Base-by-base conservation (phyloP, 306 rosid species). In the Macrotyloma uniflorum region DNA sequence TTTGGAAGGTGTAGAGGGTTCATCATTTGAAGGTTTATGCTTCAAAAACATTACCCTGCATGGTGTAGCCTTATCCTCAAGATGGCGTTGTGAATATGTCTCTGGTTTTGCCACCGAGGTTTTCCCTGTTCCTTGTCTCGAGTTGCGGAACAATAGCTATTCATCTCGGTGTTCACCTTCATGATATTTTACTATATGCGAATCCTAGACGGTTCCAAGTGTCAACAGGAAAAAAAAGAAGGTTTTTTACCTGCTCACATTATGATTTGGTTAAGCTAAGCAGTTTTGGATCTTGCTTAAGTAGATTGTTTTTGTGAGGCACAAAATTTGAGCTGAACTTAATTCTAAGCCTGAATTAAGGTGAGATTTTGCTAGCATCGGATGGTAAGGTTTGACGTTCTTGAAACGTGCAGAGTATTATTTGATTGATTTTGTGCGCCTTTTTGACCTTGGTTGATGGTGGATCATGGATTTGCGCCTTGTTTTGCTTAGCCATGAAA, bases 11-110 rank as follows among this genome's bases (percentile, higher is more conserved):
- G 75, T 95, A 33, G 78, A 89, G 61, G 94, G 87, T 24, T 83
- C 93, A 7, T 75, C 82, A 40, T 95, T 80, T 72, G 93, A 89
- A 86, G 95, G 86, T 14, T 82, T 95, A 53, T 91, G 98, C 86
- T 85, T 95, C 55, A 88, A 69, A 67, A 95, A 95, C 50, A 83
- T 95, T 46, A 88, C 93, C 2, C 72, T 95, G 8, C 83, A 83
- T 19, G 97, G 93, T 42, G 55, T 93, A 6, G 67, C 86, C 35
- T 75, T 66, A 8, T 87, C 97, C 5, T 67, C 79, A 22, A 59
- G 35, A 55, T 93, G 99, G 98, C 96, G 68, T 30, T 95, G 99
- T 84, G 96, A 88, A 75, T 83, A 84, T 55, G 86, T 95, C 20
- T 80, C 93, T 1, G 98, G 99, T 67, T 89, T 83, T 80, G 79